Evolutionary conservation across 495 filamentous ascomycete species (phyloP).

Genomic region (Aspergillus biplanus): DNA sequence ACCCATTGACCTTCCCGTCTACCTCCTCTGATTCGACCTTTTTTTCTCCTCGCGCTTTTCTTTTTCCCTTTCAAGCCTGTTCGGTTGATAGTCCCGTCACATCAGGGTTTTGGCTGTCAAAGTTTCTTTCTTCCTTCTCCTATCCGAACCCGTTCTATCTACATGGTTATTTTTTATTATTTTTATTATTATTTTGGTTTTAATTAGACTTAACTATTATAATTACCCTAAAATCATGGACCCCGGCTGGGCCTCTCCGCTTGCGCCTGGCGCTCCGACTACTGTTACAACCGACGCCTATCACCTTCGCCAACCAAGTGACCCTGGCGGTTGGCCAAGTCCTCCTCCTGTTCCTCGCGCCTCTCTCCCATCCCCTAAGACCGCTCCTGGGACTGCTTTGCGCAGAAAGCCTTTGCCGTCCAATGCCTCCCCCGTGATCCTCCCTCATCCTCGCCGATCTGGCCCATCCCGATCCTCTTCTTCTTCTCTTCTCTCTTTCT

Average conservation of each 20-base stretch:
- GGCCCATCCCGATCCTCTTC: slow-evolving; percentile 29
- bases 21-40: slow-evolving; percentile 19
- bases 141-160: slow-evolving; percentile 2
- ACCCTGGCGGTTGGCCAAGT: slow-evolving; percentile 13
- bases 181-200: slow-evolving; percentile 14
- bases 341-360: slow-evolving; percentile 27
- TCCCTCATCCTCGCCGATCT: slow-evolving; percentile 30
- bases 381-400: slow-evolving; percentile 29
- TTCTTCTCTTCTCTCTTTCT: slow-evolving; percentile 30
- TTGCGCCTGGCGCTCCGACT: slow-evolving; percentile 31
- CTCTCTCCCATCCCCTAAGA: slow-evolving; percentile 23
- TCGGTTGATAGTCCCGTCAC: slow-evolving; percentile 13
- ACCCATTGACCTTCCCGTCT: slow-evolving; percentile 27
- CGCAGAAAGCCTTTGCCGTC: slow-evolving; percentile 45
- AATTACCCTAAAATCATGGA: slow-evolving; percentile 23
- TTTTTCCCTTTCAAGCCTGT: slow-evolving; percentile 11
- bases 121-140: slow-evolving; percentile 1
- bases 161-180: slow-evolving; percentile 10
- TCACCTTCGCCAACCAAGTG: slow-evolving; percentile 14
- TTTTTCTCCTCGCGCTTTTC: slow-evolving; percentile 12
- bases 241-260: slow-evolving; percentile 29
- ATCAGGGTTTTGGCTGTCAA: background rate
- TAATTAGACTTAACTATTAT: slow-evolving; percentile 5
- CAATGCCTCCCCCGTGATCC: slow-evolving; percentile 37
- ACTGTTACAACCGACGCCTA: slow-evolving; percentile 20